These are phyloP conservation scores for Aspergillus diversus DNA, from an alignment of 495 filamentous ascomycete genomes.

Conservation along the genomic window DNA sequence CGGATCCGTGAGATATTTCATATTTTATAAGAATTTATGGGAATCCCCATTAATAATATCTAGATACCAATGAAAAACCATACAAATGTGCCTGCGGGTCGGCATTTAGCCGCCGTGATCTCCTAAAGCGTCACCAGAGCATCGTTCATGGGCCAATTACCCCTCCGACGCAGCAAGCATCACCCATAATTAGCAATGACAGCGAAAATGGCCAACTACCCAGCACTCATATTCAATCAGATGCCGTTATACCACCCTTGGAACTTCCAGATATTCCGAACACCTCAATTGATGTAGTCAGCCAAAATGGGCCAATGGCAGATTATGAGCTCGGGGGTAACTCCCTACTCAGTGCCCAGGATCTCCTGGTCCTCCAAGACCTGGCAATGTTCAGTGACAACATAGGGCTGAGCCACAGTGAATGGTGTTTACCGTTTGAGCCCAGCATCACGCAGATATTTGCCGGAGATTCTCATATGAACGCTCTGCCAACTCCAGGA, in stretches of 20 bases:
- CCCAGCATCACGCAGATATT: neutral
- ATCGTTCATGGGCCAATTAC: slow-evolving; percentile 13
- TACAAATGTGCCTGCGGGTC: slow-evolving; percentile 26
- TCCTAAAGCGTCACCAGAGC: slow-evolving; percentile 25
- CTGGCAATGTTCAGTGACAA: neutral
- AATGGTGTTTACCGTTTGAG: neutral
- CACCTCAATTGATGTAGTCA: too few species aligned
- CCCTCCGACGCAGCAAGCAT: neutral
- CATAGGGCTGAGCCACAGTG: neutral
- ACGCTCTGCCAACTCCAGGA: neutral
- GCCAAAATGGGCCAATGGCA: too few species aligned
- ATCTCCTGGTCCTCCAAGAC: slow-evolving; percentile 7
- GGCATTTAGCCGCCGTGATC: slow-evolving; percentile 23
- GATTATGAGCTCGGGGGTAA: neutral
- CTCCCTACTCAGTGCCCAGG: slow-evolving; percentile 10
- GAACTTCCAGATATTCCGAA: too few species aligned
- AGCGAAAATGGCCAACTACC: too few species aligned
- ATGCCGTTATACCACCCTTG: too few species aligned
- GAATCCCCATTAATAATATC: neutral
- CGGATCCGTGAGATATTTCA: slow-evolving; percentile 12
- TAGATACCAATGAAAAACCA: slow-evolving; percentile 32
- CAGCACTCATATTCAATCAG: too few species aligned
- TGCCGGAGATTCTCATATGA: neutral
- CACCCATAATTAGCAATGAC: neutral
- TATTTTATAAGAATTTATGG: too few species aligned